Percentiles rank a stretch among this genome's conserved stretches.
Evolutionary conservation across 2,329 filamentous ascomycete genomes (phyloP).

Genomic region (Corinectria fuckeliana): DNA sequence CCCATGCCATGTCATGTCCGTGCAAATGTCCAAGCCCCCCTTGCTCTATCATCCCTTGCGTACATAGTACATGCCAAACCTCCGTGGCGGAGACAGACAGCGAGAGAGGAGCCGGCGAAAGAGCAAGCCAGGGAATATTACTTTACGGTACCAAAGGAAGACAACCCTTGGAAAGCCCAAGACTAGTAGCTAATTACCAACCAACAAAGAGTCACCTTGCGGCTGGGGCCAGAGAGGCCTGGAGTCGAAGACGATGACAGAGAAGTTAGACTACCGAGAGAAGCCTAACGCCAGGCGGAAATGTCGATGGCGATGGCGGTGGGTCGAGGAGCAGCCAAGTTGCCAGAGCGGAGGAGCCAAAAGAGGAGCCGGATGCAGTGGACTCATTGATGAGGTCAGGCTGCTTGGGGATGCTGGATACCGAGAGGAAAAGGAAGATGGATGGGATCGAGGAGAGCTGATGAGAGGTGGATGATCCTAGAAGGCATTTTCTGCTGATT

Average conservation of each 20-base stretch:
- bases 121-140: neutral
- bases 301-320: conserved; percentile 30
- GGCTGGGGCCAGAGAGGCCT: conserved; percentile 5
- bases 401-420: conserved; percentile 16
- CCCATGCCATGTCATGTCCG: conserved; percentile 4
- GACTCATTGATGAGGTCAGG: conserved; percentile 27
- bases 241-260: conserved; percentile 1
- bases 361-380: conserved; percentile 24
- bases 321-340: conserved; percentile 22
- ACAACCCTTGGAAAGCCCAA: neutral
- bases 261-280: conserved; percentile 16
- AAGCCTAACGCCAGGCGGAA: conserved; percentile 23
- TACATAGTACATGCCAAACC: conserved; percentile 10
- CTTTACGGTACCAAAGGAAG: neutral
- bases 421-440: conserved; percentile 24
- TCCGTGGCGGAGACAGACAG: conserved; percentile 1
- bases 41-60: conserved; percentile 7
- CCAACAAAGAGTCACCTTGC: conserved; percentile 13
- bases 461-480: conserved; percentile 26
- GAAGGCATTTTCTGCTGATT: conserved; percentile 14
- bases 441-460: conserved; percentile 30
- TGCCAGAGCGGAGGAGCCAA: conserved; percentile 20
- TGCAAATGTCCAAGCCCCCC: conserved; percentile 7
- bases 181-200: conserved; percentile 20
- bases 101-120: neutral